phyloP scores from a whole-genome alignment of 208 protist species.

The Leishmania tarentolae region DNA sequence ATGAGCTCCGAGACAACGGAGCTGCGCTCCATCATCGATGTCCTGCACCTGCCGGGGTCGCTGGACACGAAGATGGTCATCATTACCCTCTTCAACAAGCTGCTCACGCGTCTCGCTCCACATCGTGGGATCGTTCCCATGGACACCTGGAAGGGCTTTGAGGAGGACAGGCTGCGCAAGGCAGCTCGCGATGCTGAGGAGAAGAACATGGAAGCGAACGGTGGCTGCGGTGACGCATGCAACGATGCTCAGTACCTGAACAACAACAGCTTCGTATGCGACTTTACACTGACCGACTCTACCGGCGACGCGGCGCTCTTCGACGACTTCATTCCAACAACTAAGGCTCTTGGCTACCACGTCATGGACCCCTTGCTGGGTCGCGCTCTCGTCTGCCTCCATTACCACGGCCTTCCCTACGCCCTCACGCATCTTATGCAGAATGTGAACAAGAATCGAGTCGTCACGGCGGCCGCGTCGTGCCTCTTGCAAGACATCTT shows the following conservation, averaged over 20 bases:
- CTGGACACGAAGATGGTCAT: conserved; percentile 89
- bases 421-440: conserved; percentile 75
- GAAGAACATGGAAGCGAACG: conserved; percentile 18
- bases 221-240: conserved; percentile 3
- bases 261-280: conserved; percentile 28
- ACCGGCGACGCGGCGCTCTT: conserved; percentile 27
- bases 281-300: conserved; percentile 22
- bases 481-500: conserved; percentile 84
- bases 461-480: conserved; percentile 55
- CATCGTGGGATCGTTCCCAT: conserved; percentile 72
- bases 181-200: conserved; percentile 28
- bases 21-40: conserved; percentile 78
- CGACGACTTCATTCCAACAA: conserved; percentile 74
- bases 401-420: conserved; percentile 83
- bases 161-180: conserved; percentile 58
- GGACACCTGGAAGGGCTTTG: conserved; percentile 68
- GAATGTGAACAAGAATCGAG: conserved; percentile 44
- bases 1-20: conserved; percentile 71
- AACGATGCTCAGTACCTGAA: conserved; percentile 14
- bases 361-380: conserved; percentile 82
- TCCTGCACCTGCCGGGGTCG: conserved; percentile 83
- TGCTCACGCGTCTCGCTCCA: conserved; percentile 73
- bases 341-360: conserved; percentile 87
- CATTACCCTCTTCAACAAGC: conserved; percentile 82
- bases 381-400: conserved; percentile 66